Evolutionary conservation across 2,329 filamentous ascomycete species (phyloP).

Genomic region (Fusarium beomiforme): DNA sequence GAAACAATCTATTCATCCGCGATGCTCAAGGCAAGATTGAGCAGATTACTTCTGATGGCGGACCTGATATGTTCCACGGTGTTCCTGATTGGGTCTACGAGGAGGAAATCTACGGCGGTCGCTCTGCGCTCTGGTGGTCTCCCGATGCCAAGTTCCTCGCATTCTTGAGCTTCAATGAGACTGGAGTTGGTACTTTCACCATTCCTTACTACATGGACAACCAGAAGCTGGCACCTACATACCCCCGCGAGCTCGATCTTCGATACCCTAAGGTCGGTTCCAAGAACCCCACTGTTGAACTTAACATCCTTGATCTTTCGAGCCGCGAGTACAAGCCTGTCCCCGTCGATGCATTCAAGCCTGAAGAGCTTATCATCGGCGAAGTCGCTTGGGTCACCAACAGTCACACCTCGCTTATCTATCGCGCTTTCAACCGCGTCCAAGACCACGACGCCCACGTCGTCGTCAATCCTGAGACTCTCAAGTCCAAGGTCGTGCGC

Average conservation of each 20-base stretch:
- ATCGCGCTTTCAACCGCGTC: conserved; percentile 74
- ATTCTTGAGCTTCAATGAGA: conserved; percentile 88
- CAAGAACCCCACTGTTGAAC: conserved; percentile 71
- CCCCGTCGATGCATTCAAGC: conserved; percentile 65
- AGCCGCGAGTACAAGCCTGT: conserved; percentile 57
- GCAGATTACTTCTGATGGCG: conserved; percentile 68
- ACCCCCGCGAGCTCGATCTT: conserved; percentile 70
- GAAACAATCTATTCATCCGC: conserved; percentile 69
- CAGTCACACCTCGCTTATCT: conserved; percentile 67
- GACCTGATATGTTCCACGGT: conserved; percentile 70
- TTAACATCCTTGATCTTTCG: conserved; percentile 66
- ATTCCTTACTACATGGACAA: conserved; percentile 74
- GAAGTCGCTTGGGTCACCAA: conserved; percentile 75
- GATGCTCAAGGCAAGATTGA: conserved; percentile 58
- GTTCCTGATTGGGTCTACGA: conserved; percentile 88
- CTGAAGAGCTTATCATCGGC: conserved; percentile 71
- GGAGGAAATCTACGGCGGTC: conserved; percentile 68
- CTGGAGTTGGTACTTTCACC: conserved; percentile 72
- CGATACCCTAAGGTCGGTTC: conserved; percentile 76
- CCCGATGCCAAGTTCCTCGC: conserved; percentile 86
- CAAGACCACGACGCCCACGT: conserved; percentile 73
- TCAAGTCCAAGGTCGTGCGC: conserved; percentile 59
- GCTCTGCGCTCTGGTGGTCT: conserved; percentile 92
- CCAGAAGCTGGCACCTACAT: conserved; percentile 65
- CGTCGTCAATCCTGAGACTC: conserved; percentile 62